Evolutionary conservation across 495 filamentous ascomycete species (phyloP), one percentile per base, ranked within the genome.

Genomic region (Jackrogersella minutella): DNA sequence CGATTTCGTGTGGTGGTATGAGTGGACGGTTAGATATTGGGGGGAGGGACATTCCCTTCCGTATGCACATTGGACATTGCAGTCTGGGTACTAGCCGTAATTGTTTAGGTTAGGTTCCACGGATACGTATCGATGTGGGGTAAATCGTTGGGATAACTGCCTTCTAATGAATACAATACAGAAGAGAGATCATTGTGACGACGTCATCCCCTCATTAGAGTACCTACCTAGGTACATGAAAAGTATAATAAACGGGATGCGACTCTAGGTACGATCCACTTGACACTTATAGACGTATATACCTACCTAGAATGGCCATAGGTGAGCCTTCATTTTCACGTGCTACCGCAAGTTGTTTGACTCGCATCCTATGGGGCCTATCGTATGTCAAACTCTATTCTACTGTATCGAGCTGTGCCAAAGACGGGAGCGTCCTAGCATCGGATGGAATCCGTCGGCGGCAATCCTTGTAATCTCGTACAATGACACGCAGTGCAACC

Each of bases 401-500:
- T 21, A 24, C 7, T 3, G 26, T 3, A 46, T 10, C 21, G 13
- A n/a, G 19, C 41, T 21, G 19, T 26, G 21, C 26, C 10, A 26
- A 46, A 44, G 9, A 8, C 30, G 43, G n/a, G 7, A 36, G 7
- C 17, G 30, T 54, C 11, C 19, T 46, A n/a, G 13, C 59, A 28
- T 58, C 52, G 53, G 52, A 64, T 51, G 44, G 46, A 52, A 21
- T 58, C 52, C 61, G 22, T 53, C 46, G 61, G 37, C 21, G 21
- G 22, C 14, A 8, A 64, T 41, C 59, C 54, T 44, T 52, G 54
- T 28, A 53, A 26, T 21, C 22, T 30, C 17, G 21, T 46, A 43
- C 19, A 62, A 63, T 49, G 41, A 40, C 33, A 54, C 30, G 59
- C 51, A 22, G 36, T 63, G 59, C 59, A 63, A 64, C 62, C 62